Evolutionary conservation across 148 eudicot genomes (phyloP).

Genomic region (Diospyros lotus): DNA sequence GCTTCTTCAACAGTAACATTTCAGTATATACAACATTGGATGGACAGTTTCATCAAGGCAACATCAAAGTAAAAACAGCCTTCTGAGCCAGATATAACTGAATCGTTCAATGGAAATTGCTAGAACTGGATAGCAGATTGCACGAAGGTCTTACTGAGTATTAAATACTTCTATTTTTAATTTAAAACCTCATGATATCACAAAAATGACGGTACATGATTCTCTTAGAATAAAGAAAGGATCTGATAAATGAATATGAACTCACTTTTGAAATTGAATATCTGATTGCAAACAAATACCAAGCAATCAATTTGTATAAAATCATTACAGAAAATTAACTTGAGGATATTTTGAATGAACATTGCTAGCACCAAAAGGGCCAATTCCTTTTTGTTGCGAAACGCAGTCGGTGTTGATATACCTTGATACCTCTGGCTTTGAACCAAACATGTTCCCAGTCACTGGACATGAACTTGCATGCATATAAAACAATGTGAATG

Average conservation of each 20-base stretch:
- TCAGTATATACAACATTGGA: too few relatives aligned
- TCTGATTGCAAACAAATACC: not conserved
- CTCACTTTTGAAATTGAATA: not conserved
- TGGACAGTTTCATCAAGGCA: too few relatives aligned
- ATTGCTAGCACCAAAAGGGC: not conserved
- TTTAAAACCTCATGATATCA: not conserved
- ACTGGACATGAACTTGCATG: conserved; percentile 7
- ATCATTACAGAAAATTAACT: not conserved
- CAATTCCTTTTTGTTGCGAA: conserved; percentile 9
- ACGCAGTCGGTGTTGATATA: conserved; percentile 34
- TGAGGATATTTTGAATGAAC: conserved; percentile 10
- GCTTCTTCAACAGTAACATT: too few relatives aligned
- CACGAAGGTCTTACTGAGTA: not conserved
- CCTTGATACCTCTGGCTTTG: conserved; percentile 58
- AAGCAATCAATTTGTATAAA: not conserved
- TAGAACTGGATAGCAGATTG: not conserved
- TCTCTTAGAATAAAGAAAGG: not conserved
- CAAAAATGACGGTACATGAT: not conserved
- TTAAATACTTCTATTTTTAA: not conserved
- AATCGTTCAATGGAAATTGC: conserved; percentile 1
- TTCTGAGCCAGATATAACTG: not conserved
- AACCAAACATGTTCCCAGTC: conserved; percentile 53
- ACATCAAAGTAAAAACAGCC: not conserved
- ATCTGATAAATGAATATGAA: not conserved
- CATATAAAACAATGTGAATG: too few relatives aligned